Evolutionary conservation across 805 yeast genomes (phyloP).

Genomic region (Candida maesae): DNA sequence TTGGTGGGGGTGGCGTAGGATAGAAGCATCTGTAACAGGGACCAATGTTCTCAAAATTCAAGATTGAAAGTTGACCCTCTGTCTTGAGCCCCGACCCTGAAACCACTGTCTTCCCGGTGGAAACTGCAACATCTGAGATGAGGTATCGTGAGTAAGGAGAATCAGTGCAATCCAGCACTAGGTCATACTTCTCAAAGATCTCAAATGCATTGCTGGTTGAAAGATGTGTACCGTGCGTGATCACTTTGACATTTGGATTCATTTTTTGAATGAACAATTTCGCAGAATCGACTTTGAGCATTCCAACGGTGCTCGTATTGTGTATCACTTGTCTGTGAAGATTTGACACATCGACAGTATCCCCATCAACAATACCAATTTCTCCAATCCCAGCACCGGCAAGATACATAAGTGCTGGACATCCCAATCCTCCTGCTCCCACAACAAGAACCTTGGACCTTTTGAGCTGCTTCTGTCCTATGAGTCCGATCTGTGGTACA

Average conservation of each 20-base stretch:
- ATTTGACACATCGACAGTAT: conserved; percentile 78
- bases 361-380: conserved; percentile 86
- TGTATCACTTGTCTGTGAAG: conserved; percentile 89
- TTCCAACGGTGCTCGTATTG: conserved; percentile 59
- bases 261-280: conserved; percentile 43
- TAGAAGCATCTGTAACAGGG: conserved; percentile 96
- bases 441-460: conserved; percentile 63
- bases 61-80: conserved; percentile 83
- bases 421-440: conserved; percentile 97
- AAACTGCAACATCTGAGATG: conserved; percentile 78
- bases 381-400: conserved; percentile 86
- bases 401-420: conserved; percentile 82
- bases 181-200: conserved; percentile 62
- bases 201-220: conserved; percentile 55
- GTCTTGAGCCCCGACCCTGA: conserved; percentile 90
- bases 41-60: conserved; percentile 62
- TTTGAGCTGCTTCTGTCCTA: conserved; percentile 58
- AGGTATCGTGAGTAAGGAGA: conserved; percentile 84
- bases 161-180: conserved; percentile 91
- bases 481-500: conserved; percentile 61
- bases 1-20: conserved; percentile 87
- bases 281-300: conserved; percentile 79
- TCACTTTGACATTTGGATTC: conserved; percentile 65
- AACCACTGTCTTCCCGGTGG: conserved; percentile 64
- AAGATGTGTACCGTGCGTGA: conserved; percentile 50